Percentiles rank a stretch among this genome's conserved stretches.
Evolutionary conservation across 768 basidiomycete genomes (phyloP).

Genomic region (Russula vinacea): DNA sequence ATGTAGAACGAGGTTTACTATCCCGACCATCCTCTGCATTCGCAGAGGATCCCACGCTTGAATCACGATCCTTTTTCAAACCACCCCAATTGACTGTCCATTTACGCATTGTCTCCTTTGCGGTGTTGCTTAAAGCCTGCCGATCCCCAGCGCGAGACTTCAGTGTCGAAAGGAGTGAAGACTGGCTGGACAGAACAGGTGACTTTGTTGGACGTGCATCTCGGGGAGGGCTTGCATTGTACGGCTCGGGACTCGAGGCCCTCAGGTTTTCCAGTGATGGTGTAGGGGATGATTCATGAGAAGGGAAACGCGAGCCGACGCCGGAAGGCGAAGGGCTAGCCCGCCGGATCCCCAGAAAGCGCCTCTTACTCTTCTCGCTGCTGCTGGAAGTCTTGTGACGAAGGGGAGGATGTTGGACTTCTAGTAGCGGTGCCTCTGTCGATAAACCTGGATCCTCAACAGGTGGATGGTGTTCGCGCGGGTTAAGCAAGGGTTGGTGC

Average conservation of each 20-base stretch:
- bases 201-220: conserved; percentile 10
- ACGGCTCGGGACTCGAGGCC: conserved; percentile 11
- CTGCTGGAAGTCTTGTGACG: conserved; percentile 20
- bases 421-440: conserved; percentile 6
- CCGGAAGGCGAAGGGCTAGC: conserved; percentile 15
- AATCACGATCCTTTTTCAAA: conserved; percentile 51
- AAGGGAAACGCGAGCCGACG: conserved; percentile 17
- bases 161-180: conserved; percentile 62
- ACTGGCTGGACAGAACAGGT: conserved; percentile 4
- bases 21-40: conserved; percentile 26
- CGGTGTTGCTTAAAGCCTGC: conserved; percentile 78
- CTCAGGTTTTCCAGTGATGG: conserved; percentile 20
- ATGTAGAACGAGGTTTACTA: conserved; percentile 3
- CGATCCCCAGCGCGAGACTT: conserved; percentile 79
- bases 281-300: conserved; percentile 21
- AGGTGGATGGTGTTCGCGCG: background rate
- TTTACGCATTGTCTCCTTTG: conserved; percentile 87
- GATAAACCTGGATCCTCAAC: conserved; percentile 6
- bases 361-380: conserved; percentile 25
- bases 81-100: conserved; percentile 84
- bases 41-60: conserved; percentile 20
- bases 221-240: background rate
- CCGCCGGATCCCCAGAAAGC: conserved; percentile 23
- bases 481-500: background rate
- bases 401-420: conserved; percentile 14